Conservation (phyloP, 345 rosid genomes). For the Luvunga scandens region DNA sequence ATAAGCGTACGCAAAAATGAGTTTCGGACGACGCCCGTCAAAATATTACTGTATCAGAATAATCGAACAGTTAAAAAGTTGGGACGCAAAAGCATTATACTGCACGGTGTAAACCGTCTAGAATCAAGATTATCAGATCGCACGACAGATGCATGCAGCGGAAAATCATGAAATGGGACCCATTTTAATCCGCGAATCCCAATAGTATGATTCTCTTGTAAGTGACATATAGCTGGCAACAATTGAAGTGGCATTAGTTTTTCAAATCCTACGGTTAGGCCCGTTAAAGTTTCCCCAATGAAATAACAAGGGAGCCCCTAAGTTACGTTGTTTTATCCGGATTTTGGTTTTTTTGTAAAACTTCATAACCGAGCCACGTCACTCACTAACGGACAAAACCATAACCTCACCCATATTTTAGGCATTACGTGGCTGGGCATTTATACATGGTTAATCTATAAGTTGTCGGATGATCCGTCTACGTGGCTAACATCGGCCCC, state of each 20-base stretch:
- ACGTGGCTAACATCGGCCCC: neutral
- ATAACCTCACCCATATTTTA: neutral
- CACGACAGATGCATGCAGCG: conserved; percentile 32
- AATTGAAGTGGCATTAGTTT: conserved; percentile 23
- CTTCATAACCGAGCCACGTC: too few species aligned
- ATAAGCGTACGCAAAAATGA: too few species aligned
- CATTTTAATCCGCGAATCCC: conserved; percentile 27
- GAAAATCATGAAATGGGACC: conserved; percentile 27
- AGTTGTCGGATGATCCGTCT: neutral
- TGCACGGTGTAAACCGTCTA: conserved; percentile 7
- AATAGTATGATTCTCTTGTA: conserved; percentile 31
- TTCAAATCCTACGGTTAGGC: conserved; percentile 27
- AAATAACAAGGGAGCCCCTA: too few species aligned
- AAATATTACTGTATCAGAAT: too few species aligned
- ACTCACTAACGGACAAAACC: conserved; percentile 23
- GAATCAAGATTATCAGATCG: conserved; percentile 7
- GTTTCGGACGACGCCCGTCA: too few species aligned
- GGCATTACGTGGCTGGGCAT: neutral
- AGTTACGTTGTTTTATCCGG: too few species aligned
- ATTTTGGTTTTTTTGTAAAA: too few species aligned
- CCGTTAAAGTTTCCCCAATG: conserved; percentile 17
- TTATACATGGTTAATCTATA: neutral
- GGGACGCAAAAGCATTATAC: too few species aligned
- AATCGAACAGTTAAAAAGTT: too few species aligned
- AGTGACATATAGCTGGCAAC: conserved; percentile 56